Base-by-base conservation (phyloP, 768 basidiomycete species). In the Boletus vermiculosoides region DNA sequence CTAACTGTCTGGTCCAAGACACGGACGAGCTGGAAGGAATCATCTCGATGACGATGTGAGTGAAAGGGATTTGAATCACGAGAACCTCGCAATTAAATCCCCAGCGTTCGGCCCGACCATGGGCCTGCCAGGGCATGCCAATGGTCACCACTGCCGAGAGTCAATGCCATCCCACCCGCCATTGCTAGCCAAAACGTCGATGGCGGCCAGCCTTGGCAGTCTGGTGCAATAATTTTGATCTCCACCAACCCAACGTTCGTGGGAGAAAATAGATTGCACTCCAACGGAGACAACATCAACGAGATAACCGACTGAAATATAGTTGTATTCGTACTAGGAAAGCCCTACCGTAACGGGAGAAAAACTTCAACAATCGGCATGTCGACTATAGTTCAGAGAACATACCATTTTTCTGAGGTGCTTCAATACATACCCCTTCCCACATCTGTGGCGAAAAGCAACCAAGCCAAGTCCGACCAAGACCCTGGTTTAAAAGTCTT, bases 121-220 rank as follows among this genome's bases (percentile, higher is more conserved):
- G 50, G 36, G 66, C 40, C 54, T 52, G 49, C 64, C 60, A 62
- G 16, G 3, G 4, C n/a, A 4, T 6, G 20, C 50, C 57, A 45
- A 30, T 15, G 2, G 2, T 8, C n/a, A 8, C 11, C 22, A 11
- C 10, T 12, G 28, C 3, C 28, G 40, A 20, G 44, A 2, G 31
- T 16, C 20, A 3, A 40, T 18, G 60, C 28, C 30, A 8, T 23
- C 6, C 49, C 7, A n/a, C 48, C 10, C 7, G 51, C 44, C 56
- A 44, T 18, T n/a, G 5, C 40, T 12, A 20, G 40, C 55, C 59
- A 56, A 49, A 40, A 41, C 5, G 25, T 22, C 18, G 41, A 47
- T 50, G 64, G 52, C 40, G 5, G 50, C 47, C 57, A 45, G 41
- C 22, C 37, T 52, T 30, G 23, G 16, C 39, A 48, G 1, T 40